phyloP scores from a whole-genome alignment of 148 eudicot species.

The Persicaria tinctoria region DNA sequence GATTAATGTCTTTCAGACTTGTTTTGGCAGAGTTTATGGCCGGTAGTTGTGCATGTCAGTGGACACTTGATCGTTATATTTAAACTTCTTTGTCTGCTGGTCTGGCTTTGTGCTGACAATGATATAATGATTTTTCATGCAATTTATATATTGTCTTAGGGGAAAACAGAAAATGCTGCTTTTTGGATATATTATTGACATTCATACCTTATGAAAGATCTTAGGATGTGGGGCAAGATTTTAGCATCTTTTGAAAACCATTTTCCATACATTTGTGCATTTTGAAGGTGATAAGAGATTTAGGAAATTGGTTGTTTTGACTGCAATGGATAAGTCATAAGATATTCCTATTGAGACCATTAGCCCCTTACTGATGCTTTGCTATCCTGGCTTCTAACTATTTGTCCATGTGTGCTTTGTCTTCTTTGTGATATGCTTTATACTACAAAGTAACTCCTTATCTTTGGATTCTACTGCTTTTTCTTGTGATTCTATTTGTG shows the following conservation, averaged over 20 bases:
- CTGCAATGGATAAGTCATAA: not conserved
- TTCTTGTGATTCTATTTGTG: not conserved
- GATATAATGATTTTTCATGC: not conserved
- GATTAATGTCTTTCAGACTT: not conserved
- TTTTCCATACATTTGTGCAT: not conserved
- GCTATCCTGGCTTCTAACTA: not conserved
- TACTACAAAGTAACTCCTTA: not conserved
- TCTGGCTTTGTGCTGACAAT: not conserved
- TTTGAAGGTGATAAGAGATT: not conserved
- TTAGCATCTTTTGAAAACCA: conserved; percentile 1
- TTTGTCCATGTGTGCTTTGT: not conserved
- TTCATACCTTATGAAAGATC: not conserved
- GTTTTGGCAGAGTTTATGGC: not conserved
- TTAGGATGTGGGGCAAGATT: not conserved
- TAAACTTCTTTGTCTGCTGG: not conserved
- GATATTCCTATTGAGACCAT: not conserved
- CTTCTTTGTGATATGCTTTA: not conserved
- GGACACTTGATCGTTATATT: too few relatives aligned
- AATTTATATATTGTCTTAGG: not conserved
- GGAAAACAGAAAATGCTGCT: not conserved
- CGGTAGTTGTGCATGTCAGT: not conserved
- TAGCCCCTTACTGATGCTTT: not conserved
- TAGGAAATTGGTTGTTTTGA: not conserved
- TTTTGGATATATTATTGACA: not conserved
- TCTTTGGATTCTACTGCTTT: not conserved